Conservation (phyloP, 768 basidiomycete species). For the Tricholoma furcatifolium region DNA sequence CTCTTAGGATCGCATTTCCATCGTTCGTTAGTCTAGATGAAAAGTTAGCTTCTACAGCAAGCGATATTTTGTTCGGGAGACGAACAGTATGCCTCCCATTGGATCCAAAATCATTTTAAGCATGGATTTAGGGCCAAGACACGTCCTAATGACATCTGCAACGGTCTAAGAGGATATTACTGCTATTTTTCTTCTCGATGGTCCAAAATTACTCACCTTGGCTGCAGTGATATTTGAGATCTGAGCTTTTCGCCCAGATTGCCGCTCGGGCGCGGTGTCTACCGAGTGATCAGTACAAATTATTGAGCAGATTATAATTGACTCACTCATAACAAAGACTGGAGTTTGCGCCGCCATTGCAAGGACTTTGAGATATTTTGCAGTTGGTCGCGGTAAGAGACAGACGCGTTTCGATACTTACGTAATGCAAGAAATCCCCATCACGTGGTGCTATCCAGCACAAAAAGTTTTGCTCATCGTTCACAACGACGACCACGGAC, state of each 20-base stretch:
- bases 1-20: slow-evolving; percentile 97
- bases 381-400: slow-evolving; percentile 1
- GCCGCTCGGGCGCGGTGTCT: slow-evolving; percentile 95
- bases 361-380: slow-evolving; percentile 3
- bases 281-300: slow-evolving; percentile 2
- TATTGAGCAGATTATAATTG: no score
- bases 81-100: slow-evolving; percentile 97
- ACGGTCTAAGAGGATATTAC: slow-evolving; percentile 63
- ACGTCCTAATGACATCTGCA: slow-evolving; percentile 96
- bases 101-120: slow-evolving; percentile 99
- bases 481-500: slow-evolving; percentile 9
- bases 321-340: slow-evolving; percentile 81
- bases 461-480: slow-evolving; percentile 15
- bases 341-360: slow-evolving; percentile 59
- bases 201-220: slow-evolving; percentile 57
- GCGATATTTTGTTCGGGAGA: slow-evolving; percentile 12
- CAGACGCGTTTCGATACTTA: slow-evolving; percentile 10
- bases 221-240: slow-evolving; percentile 96
- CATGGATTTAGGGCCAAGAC: slow-evolving; percentile 97
- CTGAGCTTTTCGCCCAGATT: slow-evolving; percentile 93
- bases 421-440: not conserved
- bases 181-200: not conserved
- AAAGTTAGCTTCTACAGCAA: not conserved
- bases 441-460: slow-evolving; percentile 5
- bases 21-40: slow-evolving; percentile 85